phyloP scores from a whole-genome alignment of 352 stramenopile genomes.

The Phytopythium kandeliae region DNA sequence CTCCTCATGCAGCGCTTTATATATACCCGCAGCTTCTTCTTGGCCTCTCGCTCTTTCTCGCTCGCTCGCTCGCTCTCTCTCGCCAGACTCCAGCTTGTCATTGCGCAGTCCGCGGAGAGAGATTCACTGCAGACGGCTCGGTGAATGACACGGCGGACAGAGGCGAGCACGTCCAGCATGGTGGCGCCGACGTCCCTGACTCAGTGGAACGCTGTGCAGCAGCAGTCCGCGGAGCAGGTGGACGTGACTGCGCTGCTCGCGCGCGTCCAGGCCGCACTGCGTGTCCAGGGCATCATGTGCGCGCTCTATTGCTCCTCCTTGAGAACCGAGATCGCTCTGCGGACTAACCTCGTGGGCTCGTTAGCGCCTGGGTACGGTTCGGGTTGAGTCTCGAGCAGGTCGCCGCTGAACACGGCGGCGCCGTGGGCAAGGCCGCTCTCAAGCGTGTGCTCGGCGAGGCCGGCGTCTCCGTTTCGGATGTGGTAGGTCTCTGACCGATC shows the following conservation, averaged over 20 bases:
- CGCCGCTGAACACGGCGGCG: constrained; percentile 24
- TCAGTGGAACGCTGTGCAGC: constrained; percentile 65
- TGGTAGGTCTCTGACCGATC: constrained; percentile 23
- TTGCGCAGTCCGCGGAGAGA: not conserved
- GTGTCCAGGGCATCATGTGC: constrained; percentile 42
- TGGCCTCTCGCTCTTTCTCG: not conserved
- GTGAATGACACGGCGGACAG: not conserved
- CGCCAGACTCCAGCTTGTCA: not conserved
- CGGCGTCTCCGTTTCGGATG: constrained; percentile 47
- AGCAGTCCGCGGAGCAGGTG: constrained; percentile 60
- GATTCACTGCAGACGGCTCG: not conserved
- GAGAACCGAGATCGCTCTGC: too few relatives aligned
- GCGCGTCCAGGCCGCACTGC: constrained; percentile 31
- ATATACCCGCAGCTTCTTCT: not conserved
- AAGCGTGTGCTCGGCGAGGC: constrained; percentile 52
- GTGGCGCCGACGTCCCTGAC: constrained; percentile 44
- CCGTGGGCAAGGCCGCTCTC: constrained; percentile 43
- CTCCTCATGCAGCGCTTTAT: not conserved
- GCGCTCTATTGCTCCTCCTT: constrained; percentile 8
- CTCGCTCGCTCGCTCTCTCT: not conserved
- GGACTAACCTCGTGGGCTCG: too few relatives aligned
- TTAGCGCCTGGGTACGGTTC: constrained; percentile 48
- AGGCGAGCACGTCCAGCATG: not conserved
- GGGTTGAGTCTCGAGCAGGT: constrained; percentile 43
- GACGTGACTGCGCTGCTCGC: constrained; percentile 39